These are phyloP conservation scores for Protea cynaroides DNA, from an alignment of 164 flowering plant genomes.

Conservation along the genomic window DNA sequence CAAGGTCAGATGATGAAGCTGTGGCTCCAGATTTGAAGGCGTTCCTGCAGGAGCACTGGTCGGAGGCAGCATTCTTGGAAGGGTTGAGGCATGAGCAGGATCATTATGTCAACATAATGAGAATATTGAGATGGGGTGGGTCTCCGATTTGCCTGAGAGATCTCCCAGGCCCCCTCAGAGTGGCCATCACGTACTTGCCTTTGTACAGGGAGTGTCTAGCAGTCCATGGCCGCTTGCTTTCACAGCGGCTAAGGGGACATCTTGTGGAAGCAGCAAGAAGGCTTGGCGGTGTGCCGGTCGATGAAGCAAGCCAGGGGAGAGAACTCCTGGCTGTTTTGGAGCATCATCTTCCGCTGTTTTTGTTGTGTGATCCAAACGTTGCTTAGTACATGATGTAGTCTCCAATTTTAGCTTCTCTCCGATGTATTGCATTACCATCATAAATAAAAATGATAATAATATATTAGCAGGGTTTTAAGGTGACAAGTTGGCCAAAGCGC, in stretches of 20 bases:
- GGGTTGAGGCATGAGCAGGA: slow-evolving; percentile 56
- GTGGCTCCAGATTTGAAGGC: slow-evolving; percentile 66
- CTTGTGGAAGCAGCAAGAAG: slow-evolving; percentile 76
- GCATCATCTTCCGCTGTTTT: slow-evolving; percentile 80
- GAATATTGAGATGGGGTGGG: slow-evolving; percentile 53
- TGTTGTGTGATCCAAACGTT: slow-evolving; percentile 24
- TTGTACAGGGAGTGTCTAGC: slow-evolving; percentile 69
- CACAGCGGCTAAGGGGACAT: slow-evolving; percentile 76
- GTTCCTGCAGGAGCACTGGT: slow-evolving; percentile 76
- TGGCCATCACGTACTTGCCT: slow-evolving; percentile 69
- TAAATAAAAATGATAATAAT: too few relatives aligned
- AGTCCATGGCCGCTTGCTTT: slow-evolving; percentile 52
- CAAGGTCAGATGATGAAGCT: slow-evolving; percentile 68
- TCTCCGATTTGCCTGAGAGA: slow-evolving; percentile 64
- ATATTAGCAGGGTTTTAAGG: neutral
- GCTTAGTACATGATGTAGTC: slow-evolving; percentile 8
- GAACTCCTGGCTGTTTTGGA: slow-evolving; percentile 70
- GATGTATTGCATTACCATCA: neutral
- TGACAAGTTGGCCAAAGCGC: neutral
- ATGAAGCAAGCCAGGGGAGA: slow-evolving; percentile 40
- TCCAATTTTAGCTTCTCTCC: slow-evolving; percentile 7
- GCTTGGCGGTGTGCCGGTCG: slow-evolving; percentile 41
- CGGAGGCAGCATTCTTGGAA: slow-evolving; percentile 64
- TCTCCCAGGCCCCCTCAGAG: slow-evolving; percentile 64
- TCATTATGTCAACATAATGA: slow-evolving; percentile 57